A percentile compares a stretch with the other conserved stretches of the same genome.
Conservation (phyloP, 345 rosid species). For the Pelargonium nanum region DNA sequence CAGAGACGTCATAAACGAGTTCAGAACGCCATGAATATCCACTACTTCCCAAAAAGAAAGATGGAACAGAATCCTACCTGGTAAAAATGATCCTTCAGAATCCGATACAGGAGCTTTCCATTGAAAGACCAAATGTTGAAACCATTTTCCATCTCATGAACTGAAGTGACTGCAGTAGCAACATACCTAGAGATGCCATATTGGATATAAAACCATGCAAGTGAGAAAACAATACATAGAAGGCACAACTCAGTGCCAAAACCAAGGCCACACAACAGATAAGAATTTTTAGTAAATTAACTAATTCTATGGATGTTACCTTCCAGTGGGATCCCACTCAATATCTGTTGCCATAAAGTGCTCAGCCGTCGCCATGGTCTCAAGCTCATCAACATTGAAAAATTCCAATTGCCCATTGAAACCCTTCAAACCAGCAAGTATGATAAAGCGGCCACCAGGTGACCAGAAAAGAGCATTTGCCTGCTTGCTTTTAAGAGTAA, state of each 20-base stretch:
- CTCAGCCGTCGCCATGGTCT: slow-evolving; percentile 87
- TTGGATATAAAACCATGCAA: background rate
- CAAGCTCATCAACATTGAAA: slow-evolving; percentile 84
- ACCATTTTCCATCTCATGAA: slow-evolving; percentile 96
- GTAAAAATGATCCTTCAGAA: slow-evolving; percentile 84
- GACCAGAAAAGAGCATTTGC: slow-evolving; percentile 98
- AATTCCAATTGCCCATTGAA: slow-evolving; percentile 94
- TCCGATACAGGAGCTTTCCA: slow-evolving; percentile 71
- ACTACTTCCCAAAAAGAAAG: too few species aligned
- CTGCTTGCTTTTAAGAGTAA: slow-evolving; percentile 84
- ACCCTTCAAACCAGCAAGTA: slow-evolving; percentile 91
- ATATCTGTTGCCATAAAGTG: slow-evolving; percentile 95
- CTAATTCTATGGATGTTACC: slow-evolving; percentile 26
- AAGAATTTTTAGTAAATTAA: background rate
- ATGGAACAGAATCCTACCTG: slow-evolving; percentile 40
- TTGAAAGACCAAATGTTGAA: slow-evolving; percentile 90
- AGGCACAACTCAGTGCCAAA: background rate
- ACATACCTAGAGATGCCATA: slow-evolving; percentile 40
- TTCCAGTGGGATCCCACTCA: slow-evolving; percentile 99
- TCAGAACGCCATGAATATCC: too few species aligned
- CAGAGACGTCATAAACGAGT: too few species aligned
- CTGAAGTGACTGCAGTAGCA: slow-evolving; percentile 84
- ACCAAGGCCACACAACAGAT: too few species aligned
- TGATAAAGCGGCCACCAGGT: slow-evolving; percentile 62
- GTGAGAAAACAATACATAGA: background rate